Percentiles rank a stretch among this genome's conserved stretches.
These are phyloP conservation scores for Coelastrella sp. DNA, from an alignment of 139 green algal genomes.

Conservation along the genomic window DNA sequence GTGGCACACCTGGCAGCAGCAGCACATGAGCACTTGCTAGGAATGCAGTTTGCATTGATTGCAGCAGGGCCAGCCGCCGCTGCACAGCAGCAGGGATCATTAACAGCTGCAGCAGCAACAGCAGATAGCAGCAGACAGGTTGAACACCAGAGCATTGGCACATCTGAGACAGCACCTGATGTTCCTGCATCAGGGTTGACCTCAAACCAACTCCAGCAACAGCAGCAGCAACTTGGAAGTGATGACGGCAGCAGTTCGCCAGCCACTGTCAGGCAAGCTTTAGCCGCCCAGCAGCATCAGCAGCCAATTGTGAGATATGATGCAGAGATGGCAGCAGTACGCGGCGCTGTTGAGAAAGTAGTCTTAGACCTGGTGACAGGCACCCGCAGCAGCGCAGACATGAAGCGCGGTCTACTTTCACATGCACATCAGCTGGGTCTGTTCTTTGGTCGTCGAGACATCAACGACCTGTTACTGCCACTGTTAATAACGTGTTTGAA, in stretches of 20 bases:
- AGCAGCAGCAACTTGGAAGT: slow-evolving; percentile 22
- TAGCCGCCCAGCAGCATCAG: background rate
- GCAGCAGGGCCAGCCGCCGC: background rate
- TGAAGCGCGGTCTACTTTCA: slow-evolving; percentile 75
- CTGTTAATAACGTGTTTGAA: slow-evolving; percentile 97
- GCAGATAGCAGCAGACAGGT: background rate
- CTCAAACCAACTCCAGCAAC: background rate
- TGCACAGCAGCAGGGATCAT: background rate
- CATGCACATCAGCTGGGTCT: slow-evolving; percentile 39
- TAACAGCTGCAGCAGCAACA: slow-evolving; percentile 16
- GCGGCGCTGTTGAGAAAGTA: slow-evolving; percentile 72
- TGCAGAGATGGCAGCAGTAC: slow-evolving; percentile 69
- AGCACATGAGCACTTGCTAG: slow-evolving; percentile 76
- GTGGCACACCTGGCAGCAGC: slow-evolving; percentile 73
- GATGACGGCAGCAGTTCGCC: background rate
- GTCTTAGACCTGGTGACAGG: slow-evolving; percentile 87
- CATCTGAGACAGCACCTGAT: background rate
- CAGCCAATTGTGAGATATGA: slow-evolving; percentile 55
- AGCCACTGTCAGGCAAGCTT: background rate
- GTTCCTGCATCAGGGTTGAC: background rate
- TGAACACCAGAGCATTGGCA: background rate
- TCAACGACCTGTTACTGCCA: slow-evolving; percentile 88
- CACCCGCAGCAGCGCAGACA: slow-evolving; percentile 56
- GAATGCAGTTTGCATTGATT: slow-evolving; percentile 59
- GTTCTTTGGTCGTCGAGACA: slow-evolving; percentile 57